Evolutionary conservation across 169 alveolate species (phyloP).

Genomic region (Sarcocystis neurona): DNA sequence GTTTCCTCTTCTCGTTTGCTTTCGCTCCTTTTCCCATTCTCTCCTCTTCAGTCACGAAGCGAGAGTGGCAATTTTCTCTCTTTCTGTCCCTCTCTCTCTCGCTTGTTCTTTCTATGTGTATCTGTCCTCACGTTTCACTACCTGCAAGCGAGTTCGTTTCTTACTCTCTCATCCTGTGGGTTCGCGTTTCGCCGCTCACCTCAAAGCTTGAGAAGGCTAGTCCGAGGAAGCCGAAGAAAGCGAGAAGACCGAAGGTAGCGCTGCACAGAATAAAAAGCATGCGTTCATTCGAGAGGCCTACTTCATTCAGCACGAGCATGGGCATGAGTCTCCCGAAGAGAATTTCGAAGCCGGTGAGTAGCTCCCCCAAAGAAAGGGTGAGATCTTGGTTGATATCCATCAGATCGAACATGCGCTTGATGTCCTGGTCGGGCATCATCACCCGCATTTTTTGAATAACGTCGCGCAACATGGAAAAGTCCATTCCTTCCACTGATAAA

Average conservation of each 20-base stretch:
- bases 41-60: too few species aligned
- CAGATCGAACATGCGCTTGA: slow-evolving; percentile 72
- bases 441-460: slow-evolving; percentile 70
- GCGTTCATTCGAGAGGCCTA: slow-evolving; percentile 68
- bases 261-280: slow-evolving; percentile 62
- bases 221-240: slow-evolving; percentile 70
- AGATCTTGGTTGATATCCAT: slow-evolving; percentile 74
- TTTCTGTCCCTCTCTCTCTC: too few species aligned
- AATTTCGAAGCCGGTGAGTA: slow-evolving; percentile 72
- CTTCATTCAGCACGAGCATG: slow-evolving; percentile 65
- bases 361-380: slow-evolving; percentile 66
- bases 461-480: slow-evolving; percentile 71
- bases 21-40: too few species aligned
- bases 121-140: too few species aligned
- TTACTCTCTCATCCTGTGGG: background rate
- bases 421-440: slow-evolving; percentile 69
- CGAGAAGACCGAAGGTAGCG: slow-evolving; percentile 55
- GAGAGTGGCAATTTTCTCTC: too few species aligned
- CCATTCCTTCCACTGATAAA: slow-evolving; percentile 68
- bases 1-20: too few species aligned
- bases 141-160: too few species aligned
- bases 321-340: slow-evolving; percentile 71
- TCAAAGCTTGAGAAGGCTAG: slow-evolving; percentile 72
- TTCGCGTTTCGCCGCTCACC: background rate
- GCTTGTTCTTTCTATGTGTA: too few species aligned